phyloP scores from a whole-genome alignment of 805 yeast genomes.

The Suhomyces emberorum region DNA sequence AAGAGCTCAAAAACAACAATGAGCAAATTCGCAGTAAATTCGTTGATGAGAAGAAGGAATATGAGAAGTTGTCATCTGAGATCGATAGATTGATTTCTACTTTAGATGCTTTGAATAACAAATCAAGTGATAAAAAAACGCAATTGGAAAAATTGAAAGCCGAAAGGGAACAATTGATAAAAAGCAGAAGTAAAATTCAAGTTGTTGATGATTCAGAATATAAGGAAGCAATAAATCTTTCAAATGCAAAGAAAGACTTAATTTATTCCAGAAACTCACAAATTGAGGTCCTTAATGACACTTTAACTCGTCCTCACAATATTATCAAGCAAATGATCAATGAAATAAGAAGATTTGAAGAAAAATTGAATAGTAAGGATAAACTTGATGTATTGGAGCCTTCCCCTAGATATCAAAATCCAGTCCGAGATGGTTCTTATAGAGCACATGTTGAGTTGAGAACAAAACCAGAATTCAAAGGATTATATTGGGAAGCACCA shows the following conservation, averaged over 20 bases:
- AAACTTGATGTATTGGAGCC: slow-evolving; percentile 45
- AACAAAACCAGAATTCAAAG: slow-evolving; percentile 32
- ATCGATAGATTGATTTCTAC: slow-evolving; percentile 19
- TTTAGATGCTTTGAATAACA: slow-evolving; percentile 6
- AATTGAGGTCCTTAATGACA: slow-evolving; percentile 10
- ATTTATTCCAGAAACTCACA: slow-evolving; percentile 8
- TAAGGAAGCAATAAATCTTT: slow-evolving; percentile 16
- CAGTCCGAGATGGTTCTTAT: slow-evolving; percentile 40
- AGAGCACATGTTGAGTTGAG: slow-evolving; percentile 40
- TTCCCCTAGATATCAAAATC: slow-evolving; percentile 24
- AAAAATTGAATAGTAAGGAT: slow-evolving; percentile 44
- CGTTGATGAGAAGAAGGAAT: slow-evolving; percentile 5
- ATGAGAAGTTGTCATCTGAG: slow-evolving; percentile 10
- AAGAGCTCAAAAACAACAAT: slow-evolving; percentile 2
- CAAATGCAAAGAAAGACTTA: slow-evolving; percentile 20
- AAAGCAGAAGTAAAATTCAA: slow-evolving; percentile 19
- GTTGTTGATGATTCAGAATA: slow-evolving; percentile 30
- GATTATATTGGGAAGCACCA: slow-evolving; percentile 69
- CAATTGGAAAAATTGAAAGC: slow-evolving; percentile 10
- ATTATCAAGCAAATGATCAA: slow-evolving; percentile 11
- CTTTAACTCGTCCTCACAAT: slow-evolving; percentile 6
- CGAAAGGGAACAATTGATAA: slow-evolving; percentile 10
- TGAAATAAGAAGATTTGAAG: slow-evolving; percentile 12
- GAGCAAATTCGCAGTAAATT: slow-evolving; percentile 7
- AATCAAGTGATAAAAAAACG: slow-evolving; percentile 10